A percentile compares a stretch with the other conserved stretches of the same genome.
phyloP scores from a whole-genome alignment of 108 stramenopile genomes.

The Aurantiochytrium sp. region DNA sequence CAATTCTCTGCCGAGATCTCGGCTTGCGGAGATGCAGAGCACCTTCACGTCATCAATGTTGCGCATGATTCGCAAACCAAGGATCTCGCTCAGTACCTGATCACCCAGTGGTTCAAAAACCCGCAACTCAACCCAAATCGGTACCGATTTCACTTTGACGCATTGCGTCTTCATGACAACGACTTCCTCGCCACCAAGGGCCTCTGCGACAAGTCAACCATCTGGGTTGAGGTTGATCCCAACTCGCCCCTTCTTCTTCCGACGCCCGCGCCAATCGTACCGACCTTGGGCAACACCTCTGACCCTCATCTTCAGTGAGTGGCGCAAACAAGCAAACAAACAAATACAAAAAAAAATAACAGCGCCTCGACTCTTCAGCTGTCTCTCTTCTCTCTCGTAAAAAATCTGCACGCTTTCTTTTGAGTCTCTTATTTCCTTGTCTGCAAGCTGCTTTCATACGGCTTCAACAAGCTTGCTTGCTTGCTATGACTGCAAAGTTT shows the following conservation, averaged over 20 bases:
- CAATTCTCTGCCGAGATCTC: neutral
- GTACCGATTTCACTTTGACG: neutral
- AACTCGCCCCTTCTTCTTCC: neutral
- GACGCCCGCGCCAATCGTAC: neutral
- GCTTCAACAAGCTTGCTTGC: too few species aligned
- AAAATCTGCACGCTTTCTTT: too few species aligned
- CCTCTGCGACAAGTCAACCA: neutral
- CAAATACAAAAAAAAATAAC: too few species aligned
- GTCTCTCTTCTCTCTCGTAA: too few species aligned
- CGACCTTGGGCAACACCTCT: too few species aligned
- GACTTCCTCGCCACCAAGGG: neutral
- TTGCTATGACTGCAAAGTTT: too few species aligned
- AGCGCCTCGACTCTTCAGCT: too few species aligned
- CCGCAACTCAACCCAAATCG: neutral
- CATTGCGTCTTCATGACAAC: neutral
- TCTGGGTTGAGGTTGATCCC: neutral
- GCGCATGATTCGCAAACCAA: neutral
- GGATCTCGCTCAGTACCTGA: neutral
- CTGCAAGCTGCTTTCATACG: too few species aligned
- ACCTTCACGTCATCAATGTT: neutral
- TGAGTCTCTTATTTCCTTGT: too few species aligned
- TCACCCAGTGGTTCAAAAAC: neutral
- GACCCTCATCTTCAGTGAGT: too few species aligned
- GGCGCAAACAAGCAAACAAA: too few species aligned
- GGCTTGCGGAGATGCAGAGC: neutral